phyloP scores from a whole-genome alignment of 805 yeast species.

The Hermanozyma aechmeae region DNA sequence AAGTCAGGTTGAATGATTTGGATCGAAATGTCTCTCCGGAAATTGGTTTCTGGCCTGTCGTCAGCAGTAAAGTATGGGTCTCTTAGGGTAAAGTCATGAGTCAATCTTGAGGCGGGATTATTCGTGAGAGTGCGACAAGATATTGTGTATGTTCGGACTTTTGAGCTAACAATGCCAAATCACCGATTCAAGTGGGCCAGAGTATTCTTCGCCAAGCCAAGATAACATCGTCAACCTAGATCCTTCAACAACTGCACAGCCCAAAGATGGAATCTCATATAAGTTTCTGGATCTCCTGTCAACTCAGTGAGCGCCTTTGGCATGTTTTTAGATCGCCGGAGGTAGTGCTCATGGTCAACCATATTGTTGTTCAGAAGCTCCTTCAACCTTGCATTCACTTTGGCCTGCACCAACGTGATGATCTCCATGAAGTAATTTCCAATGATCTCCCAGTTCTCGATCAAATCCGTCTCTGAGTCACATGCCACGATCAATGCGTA shows the following conservation, averaged over 20 bases:
- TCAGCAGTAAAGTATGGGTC: too few species aligned
- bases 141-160: too few species aligned
- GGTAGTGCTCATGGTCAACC: slow-evolving; percentile 39
- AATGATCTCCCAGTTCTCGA: slow-evolving; percentile 48
- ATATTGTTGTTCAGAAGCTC: slow-evolving; percentile 2
- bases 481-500: slow-evolving; percentile 51
- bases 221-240: too few species aligned
- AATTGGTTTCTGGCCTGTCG: too few species aligned
- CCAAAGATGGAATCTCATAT: slow-evolving; percentile 57
- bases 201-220: too few species aligned
- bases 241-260: slow-evolving; percentile 35
- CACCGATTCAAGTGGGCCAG: too few species aligned
- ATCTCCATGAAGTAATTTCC: slow-evolving; percentile 23
- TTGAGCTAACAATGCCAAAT: too few species aligned
- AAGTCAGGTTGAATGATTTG: too few species aligned
- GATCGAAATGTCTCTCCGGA: too few species aligned
- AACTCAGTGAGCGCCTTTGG: slow-evolving; percentile 49
- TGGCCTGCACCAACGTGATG: slow-evolving; percentile 10
- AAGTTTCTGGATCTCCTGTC: slow-evolving; percentile 42
- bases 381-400: slow-evolving; percentile 10
- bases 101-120: too few species aligned
- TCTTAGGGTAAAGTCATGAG: too few species aligned
- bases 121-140: too few species aligned
- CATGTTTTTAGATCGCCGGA: slow-evolving; percentile 47
- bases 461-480: slow-evolving; percentile 42